Base-by-base conservation (phyloP, 2,329 filamentous ascomycete genomes). In the Neurospora sp. region DNA sequence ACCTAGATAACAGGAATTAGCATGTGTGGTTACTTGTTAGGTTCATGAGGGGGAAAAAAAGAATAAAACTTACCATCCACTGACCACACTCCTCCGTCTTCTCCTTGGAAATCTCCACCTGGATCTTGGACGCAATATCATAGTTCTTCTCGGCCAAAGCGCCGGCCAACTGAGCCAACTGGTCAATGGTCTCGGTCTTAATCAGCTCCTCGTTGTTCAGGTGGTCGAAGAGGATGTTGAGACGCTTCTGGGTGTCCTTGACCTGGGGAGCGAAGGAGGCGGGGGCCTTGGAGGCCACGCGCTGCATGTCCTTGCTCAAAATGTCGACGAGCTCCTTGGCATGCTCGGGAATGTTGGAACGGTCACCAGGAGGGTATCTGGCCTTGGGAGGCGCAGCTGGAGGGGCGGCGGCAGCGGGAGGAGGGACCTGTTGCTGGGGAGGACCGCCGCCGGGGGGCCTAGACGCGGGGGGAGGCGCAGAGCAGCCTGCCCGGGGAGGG, bases 181-280 rank as follows among this genome's bases (percentile, higher is more conserved):
- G 84, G 71, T 87, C 84, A 67, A 94, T 87, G 0, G 91, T 97
- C 76, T 92, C 90, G 1, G 91, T 87, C 82, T 91, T 92, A 69
- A 98, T 84, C 52, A 97, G 84, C 77, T 98, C 94, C 77, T 94
- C 91, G 74, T 98, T 98, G 85, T 98, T 99, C 66, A 99, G 85
- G 79, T 97, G 93, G 78, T 99, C 95, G 79, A 97, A 98, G n/a
- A 99, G 84, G 67, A 97, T 89, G 76, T 92, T 92, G 71, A 99
- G 86, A 37, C 96, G 89, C 82, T 97, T 97, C 79, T 97, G 92
- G 2, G 94, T 96, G 78, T 98, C 96, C 76, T 93, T 92, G 23
- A 99, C 93, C 79, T 98, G 94, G 15, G 89, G 86, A 73, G 92
- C 90, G 82, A 96, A 97, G 17, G 90, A 89, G n/a, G 90, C 84